Evolutionary conservation across 768 basidiomycete genomes (phyloP), one percentile per base, ranked within the genome.

Genomic region (Cantharellus cinnabarinus): DNA sequence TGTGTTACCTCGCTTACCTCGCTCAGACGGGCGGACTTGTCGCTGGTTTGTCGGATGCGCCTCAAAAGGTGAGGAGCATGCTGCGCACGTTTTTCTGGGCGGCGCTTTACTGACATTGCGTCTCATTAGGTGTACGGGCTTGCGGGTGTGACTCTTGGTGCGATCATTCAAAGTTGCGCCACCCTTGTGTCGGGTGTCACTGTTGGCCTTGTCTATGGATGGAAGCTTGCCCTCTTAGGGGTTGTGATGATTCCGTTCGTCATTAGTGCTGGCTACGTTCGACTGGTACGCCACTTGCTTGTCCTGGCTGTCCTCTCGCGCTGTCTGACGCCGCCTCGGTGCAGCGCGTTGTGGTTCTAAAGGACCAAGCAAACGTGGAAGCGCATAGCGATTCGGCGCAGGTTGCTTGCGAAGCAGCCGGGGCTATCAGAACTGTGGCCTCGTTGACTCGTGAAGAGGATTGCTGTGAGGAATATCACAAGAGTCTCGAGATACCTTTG

Each of bases 361-460:
- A 91, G 68, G 89, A 87, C 65, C 78, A 85, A 66, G 69, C 74
- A 62, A 89, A 88, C 74, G 89, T 88, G 70, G 75, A 76, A 64
- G 73, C 81, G 0, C 88, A 97, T 66, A 85, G 82, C 64, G 70
- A 69, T 3, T 88, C 85, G 39, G 87, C 90, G 3, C 89, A 93
- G 61, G 68, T 91, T 34, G 91, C 91, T 50, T 90, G 89, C 64
- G 91, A 97, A 69, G 89, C 89, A 38, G 88, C 89, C 39, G 83
- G 77, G 4, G 77, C 91, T 4, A 93, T 97, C 64, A 79, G 87
- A 42, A 94, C 91, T 2, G 90, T 97, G 40, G 89, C 90, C 4
- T 76, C 82, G 0, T 74, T 97, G 41, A 93, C 88, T 0, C 75
- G 91, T 37, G 91, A 97, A 67, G 77, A 80, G 35, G 87, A 91